Conservation (phyloP, 176 grass and related monocot species). For the Rhynchospora tenuis region DNA sequence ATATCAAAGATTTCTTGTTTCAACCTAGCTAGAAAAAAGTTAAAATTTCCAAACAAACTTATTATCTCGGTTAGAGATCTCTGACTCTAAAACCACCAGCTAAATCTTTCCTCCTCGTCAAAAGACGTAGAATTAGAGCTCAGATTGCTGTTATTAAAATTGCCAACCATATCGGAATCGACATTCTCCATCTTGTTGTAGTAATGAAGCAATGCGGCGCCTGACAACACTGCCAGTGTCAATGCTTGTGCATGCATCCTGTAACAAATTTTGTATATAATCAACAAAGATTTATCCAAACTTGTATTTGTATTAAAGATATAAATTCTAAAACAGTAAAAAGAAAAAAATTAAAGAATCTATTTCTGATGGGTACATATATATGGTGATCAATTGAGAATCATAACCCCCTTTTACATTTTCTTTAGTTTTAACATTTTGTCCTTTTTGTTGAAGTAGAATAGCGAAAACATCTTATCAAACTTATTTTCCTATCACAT, state of each 20-base stretch:
- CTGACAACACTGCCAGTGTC: conserved; percentile 54
- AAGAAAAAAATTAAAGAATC: neutral
- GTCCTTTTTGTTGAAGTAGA: too few relatives aligned
- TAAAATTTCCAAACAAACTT: neutral
- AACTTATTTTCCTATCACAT: too few relatives aligned
- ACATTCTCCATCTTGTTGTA: neutral
- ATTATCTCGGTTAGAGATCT: neutral
- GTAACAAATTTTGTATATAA: neutral
- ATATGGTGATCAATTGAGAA: too few relatives aligned
- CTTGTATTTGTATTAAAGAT: neutral
- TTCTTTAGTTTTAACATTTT: too few relatives aligned
- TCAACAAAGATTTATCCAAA: neutral
- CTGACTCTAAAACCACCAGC: neutral
- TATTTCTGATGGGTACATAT: too few relatives aligned
- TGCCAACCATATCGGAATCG: neutral
- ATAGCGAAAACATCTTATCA: too few relatives aligned
- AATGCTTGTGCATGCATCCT: conserved; percentile 74
- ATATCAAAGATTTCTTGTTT: too few relatives aligned
- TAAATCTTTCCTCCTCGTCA: neutral
- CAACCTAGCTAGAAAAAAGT: too few relatives aligned
- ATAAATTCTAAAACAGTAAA: neutral
- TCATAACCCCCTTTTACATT: too few relatives aligned
- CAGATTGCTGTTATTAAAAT: neutral
- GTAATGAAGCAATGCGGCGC: conserved; percentile 50
- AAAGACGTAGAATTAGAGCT: neutral